Evolutionary conservation across 306 rosid genomes (phyloP), one percentile per base, ranked within the genome.

Genomic region (Vicia villosa): DNA sequence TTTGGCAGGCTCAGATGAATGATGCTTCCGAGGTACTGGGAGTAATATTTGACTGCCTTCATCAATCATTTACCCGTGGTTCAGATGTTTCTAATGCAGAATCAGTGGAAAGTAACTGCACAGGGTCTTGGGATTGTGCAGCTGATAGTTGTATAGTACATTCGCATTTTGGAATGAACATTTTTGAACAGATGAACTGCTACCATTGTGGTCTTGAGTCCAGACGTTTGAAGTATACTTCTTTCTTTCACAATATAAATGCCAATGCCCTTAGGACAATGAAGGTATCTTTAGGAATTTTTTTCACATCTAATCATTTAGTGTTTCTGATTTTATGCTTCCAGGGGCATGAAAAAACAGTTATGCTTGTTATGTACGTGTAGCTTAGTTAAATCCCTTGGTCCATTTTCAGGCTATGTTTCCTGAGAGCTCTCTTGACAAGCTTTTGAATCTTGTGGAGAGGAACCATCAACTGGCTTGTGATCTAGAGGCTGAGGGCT

Each of bases 1-100:
- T 77, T 77, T 82, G 72, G 42, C 88, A 95, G 99, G 96, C 86
- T 78, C 97, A 95, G 80, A 95, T 95, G 99, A 95, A 95, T 54
- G 99, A 95, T 76, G 99, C 99, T 63, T 95, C 99, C 69, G 99
- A 95, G 86, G 99, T 95, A 11, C 79, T 95, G 75, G 90, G 49
- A 16, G 97, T 86, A 75, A 83, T 95, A 75, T 95, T 91, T 87
- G 86, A 87, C 69, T 87, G 99, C 86, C 93, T 95, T 74, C 99
- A 95, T 72, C 87, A 14, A 59, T 87, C 99, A 28, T 91, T 89
- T 80, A 79, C 89, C 72, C 67, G 80, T 60, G 79, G 70, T 74
- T 88, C 83, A 62, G 69, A 82, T 69, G 77, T 78, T 80, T 83
- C 92, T 58, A 91, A 84, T 69, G 58, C 91, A 15, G 84, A 91